phyloP scores from a whole-genome alignment of 129 eudicot genomes.

The Chrysanthemum makinoi region DNA sequence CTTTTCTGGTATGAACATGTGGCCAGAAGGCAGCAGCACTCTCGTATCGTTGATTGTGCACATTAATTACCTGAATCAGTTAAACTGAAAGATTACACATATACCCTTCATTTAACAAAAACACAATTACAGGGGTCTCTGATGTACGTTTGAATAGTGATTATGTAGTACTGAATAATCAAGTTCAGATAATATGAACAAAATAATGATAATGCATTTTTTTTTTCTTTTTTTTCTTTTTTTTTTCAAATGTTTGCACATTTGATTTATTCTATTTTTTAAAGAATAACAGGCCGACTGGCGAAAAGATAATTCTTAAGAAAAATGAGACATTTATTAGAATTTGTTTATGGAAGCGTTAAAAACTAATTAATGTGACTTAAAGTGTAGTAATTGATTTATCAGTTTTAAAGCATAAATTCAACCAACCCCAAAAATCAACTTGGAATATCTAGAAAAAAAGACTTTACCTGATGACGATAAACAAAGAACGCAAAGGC shows the following conservation, averaged over 20 bases:
- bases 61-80: slow-evolving; percentile 65
- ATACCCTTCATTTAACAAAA: slow-evolving; percentile 2
- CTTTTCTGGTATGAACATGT: slow-evolving; percentile 80
- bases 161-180: neutral
- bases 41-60: slow-evolving; percentile 84
- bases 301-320: neutral
- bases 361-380: neutral
- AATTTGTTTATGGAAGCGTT: neutral
- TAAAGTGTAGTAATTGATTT: neutral
- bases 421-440: neutral
- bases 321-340: neutral
- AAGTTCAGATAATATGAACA: neutral
- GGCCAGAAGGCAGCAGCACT: slow-evolving; percentile 97
- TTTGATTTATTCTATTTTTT: neutral
- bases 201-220: neutral
- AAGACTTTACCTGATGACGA: slow-evolving; percentile 80
- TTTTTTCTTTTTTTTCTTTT: neutral
- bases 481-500: slow-evolving; percentile 83
- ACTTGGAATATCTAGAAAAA: neutral
- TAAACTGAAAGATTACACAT: slow-evolving; percentile 5
- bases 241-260: neutral
- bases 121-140: neutral
- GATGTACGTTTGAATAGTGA: neutral
- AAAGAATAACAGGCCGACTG: neutral
- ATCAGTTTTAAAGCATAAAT: neutral